Percentiles rank a stretch among this genome's conserved stretches.
Evolutionary conservation across 2,329 filamentous ascomycete species (phyloP).

Genomic region (Cladophialophora immunda): DNA sequence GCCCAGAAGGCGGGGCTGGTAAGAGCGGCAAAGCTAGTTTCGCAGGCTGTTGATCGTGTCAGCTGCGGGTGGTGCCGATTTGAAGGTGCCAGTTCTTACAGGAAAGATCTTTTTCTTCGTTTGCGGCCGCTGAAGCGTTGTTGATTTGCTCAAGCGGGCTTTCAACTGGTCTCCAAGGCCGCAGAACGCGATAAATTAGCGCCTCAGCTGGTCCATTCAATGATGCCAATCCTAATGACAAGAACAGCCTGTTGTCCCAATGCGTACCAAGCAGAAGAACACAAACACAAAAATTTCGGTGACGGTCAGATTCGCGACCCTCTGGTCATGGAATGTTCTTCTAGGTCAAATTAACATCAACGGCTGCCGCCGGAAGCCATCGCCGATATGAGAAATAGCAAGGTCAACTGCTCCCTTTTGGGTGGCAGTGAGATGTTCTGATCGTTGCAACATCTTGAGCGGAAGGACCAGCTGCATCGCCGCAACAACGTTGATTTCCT

Average conservation of each 20-base stretch:
- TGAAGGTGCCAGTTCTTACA: neutral
- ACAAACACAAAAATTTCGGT: neutral
- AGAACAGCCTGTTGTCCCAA: neutral
- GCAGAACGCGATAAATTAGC: neutral
- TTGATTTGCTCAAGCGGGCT: neutral
- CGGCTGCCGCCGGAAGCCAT: slow-evolving; percentile 39
- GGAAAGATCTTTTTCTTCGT: neutral
- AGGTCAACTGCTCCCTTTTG: slow-evolving; percentile 41
- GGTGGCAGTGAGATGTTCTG: slow-evolving; percentile 33
- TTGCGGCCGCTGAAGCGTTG: neutral
- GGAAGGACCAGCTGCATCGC: slow-evolving; percentile 41
- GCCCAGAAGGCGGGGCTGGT: neutral
- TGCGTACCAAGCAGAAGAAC: neutral
- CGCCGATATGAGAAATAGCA: slow-evolving; percentile 40
- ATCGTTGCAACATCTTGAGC: slow-evolving; percentile 39
- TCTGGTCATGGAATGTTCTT: neutral
- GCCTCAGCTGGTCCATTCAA: neutral
- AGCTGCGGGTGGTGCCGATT: neutral
- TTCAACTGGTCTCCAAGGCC: neutral
- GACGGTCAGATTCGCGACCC: neutral
- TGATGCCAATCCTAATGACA: neutral
- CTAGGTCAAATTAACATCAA: slow-evolving; percentile 10
- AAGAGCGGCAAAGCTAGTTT: neutral
- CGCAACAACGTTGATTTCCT: slow-evolving; percentile 40
- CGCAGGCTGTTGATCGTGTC: neutral